Base-by-base conservation (phyloP, 2,329 filamentous ascomycete genomes). In the Bipolaris victoriae region DNA sequence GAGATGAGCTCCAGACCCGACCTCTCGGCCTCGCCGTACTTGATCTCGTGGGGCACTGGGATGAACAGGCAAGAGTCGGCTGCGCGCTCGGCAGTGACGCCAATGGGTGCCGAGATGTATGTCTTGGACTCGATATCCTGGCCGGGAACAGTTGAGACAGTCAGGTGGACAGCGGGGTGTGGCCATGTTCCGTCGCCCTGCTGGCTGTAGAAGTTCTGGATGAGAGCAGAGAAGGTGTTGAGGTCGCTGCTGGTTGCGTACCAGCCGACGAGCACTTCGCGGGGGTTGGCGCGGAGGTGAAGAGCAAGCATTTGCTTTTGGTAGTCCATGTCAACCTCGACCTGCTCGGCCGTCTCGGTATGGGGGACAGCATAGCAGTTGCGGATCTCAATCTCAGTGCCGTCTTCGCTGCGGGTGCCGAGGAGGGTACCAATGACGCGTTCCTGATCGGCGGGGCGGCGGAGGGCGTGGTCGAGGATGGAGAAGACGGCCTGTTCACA, bases 281-380 rank as follows among this genome's bases (percentile, higher is more conserved):
- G 91, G 49, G 95, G 95, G 78, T 92, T 90, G 56, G 93, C 94
- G 81, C 94, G 94, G 68, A 98, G 88, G 77, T 97, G 94, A 70
- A 99, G 84, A 58, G 91, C 90, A 57, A 98, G 88, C 95, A 99
- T 99, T 79, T 94, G 93, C 86, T 98, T 98, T 82, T 99, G 95
- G 81, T 98, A 99, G 81, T 99, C 95, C 85, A 99, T 96, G 77
- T 99, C 95, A 64, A 99, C 95, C 81, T 99, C 95, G 72, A 99
- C 95, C 81, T 99, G 95, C 80, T 99, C 95, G 77, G 93, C 90
- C 69, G 94, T 97, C 82, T 99, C 95, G 68, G 94, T 98, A 83
- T 99, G 95, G 67, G 94, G 93, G 74, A 99, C 96, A 68, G 95
- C 95, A 78, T 99, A 99, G 82, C 92, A 94, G 75, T 92, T 96